Base-by-base conservation (phyloP, 2,329 filamentous ascomycete species). In the Fusarium penzigii region DNA sequence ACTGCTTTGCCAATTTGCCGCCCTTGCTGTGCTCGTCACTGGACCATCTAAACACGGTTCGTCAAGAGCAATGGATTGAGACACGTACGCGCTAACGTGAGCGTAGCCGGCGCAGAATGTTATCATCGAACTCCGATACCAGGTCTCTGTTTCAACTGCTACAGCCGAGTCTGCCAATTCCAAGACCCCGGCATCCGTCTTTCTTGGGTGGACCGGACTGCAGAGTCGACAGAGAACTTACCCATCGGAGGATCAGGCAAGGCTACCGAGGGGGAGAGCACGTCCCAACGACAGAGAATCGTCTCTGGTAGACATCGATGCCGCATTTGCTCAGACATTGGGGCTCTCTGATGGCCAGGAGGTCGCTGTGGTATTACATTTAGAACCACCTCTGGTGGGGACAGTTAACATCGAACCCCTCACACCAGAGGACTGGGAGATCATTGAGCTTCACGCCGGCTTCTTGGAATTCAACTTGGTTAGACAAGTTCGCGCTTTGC, bases 201-300 rank as follows among this genome's bases (percentile, higher is more conserved):
- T 89, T 69, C 80, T 96, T 53, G 94, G 94, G 70, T 99, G 94
- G 94, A 97, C 94, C 10, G 94, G 94, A 63, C 95, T 99, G 90
- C 89, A 92, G 59, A 97, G 92, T 78, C 95, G 92, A 79, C 85
- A 89, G 67, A 89, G 86, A 69, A 76, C 89, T 61, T 84, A 86
- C 12, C 83, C 90, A 1, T 80, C 92, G 29, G 84, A 93, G 29
- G 81, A 84, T 51, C 85, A 87, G 60, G 89, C 94, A 67, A 88
- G 90, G 1, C 81, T 92, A 61, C 82, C 76, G 60, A 79, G 82
- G 20, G 75, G 75, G 34, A 78, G 85, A 56, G 79, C 79, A 29
- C 78, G 77, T 14, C 72, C 73, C 12, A 81, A 86, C 65, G 90
- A 94, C 55, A 89, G 92, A 68, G 92, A 96, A 57, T 73, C 89